A percentile compares a stretch with the other conserved stretches of the same genome.
Evolutionary conservation across 2,329 filamentous ascomycete genomes (phyloP).

Genomic region (Sporothrix dimorphospora): DNA sequence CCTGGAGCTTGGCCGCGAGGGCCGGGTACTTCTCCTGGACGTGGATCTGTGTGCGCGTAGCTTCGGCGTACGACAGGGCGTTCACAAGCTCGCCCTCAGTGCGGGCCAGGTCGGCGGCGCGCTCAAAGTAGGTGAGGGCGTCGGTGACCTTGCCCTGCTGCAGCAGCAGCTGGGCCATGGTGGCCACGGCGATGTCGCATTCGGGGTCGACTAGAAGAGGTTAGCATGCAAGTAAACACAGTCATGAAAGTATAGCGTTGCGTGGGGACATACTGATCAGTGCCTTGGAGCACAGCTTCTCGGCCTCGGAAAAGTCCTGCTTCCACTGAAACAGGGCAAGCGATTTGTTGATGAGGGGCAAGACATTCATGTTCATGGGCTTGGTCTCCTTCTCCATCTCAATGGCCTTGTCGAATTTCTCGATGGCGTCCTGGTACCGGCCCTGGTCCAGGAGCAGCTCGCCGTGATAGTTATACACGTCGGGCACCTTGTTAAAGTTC

Average conservation of each 20-base stretch:
- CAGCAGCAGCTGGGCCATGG: constrained; percentile 95
- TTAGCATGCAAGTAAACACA: constrained; percentile 40
- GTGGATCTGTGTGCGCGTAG: constrained; percentile 92
- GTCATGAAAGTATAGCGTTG: background rate
- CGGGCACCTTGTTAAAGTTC: constrained; percentile 94
- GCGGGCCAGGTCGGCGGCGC: constrained; percentile 88
- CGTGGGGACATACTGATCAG: constrained; percentile 77
- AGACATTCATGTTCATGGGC: constrained; percentile 94
- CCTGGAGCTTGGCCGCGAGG: constrained; percentile 71
- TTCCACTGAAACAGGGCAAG: constrained; percentile 98
- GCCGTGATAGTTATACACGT: constrained; percentile 99
- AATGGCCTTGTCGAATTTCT: constrained; percentile 98
- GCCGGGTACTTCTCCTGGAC: constrained; percentile 86
- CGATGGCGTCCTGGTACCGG: constrained; percentile 92
- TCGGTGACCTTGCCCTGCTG: constrained; percentile 98
- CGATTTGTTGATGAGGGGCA: constrained; percentile 98
- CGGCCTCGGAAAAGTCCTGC: constrained; percentile 90
- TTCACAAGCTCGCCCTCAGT: constrained; percentile 97
- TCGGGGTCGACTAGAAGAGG: constrained; percentile 80
- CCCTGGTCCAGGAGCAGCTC: constrained; percentile 95
- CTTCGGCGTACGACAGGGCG: constrained; percentile 94
- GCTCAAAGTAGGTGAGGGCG: constrained; percentile 95
- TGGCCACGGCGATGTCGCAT: constrained; percentile 97
- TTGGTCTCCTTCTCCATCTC: constrained; percentile 97
- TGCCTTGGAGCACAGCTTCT: constrained; percentile 96